These are phyloP conservation scores for Gypsophila paniculata DNA, from an alignment of 179 eudicot genomes.

Conservation along the genomic window DNA sequence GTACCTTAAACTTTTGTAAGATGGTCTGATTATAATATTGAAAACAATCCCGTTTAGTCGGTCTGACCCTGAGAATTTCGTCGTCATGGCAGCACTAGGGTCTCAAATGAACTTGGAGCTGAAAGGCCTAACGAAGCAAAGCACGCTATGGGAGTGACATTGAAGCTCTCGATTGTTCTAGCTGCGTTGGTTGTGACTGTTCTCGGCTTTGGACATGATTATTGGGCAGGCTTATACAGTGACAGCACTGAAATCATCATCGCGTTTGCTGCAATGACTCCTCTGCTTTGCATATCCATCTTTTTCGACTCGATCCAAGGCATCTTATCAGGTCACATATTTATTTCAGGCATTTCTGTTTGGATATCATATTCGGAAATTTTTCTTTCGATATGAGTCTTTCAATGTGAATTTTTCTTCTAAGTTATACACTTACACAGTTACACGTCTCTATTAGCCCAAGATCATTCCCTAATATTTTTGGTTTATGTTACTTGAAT, in stretches of 20 bases:
- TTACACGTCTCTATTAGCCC: too few species aligned
- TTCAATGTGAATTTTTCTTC: too few species aligned
- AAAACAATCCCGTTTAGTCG: not conserved
- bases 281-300: constrained; percentile 49
- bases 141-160: constrained; percentile 56
- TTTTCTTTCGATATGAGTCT: too few species aligned
- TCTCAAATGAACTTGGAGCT: constrained; percentile 82
- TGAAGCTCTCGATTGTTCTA: constrained; percentile 52
- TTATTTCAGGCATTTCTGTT: not conserved
- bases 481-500: too few species aligned
- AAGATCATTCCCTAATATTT: too few species aligned
- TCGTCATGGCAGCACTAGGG: constrained; percentile 51
- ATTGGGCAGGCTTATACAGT: constrained; percentile 69
- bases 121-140: constrained; percentile 52
- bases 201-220: constrained; percentile 49
- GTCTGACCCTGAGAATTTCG: not conserved
- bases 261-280: constrained; percentile 49
- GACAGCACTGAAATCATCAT: constrained; percentile 38
- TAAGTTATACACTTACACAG: too few species aligned
- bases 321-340: constrained; percentile 58
- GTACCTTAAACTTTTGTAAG: not conserved
- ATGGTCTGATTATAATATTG: not conserved
- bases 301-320: constrained; percentile 62
- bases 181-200: constrained; percentile 35
- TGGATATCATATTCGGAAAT: too few species aligned